A percentile compares a stretch with the other conserved stretches of the same genome.
phyloP scores from a whole-genome alignment of 805 yeast genomes.

The Wickerhamomyces queroliae region DNA sequence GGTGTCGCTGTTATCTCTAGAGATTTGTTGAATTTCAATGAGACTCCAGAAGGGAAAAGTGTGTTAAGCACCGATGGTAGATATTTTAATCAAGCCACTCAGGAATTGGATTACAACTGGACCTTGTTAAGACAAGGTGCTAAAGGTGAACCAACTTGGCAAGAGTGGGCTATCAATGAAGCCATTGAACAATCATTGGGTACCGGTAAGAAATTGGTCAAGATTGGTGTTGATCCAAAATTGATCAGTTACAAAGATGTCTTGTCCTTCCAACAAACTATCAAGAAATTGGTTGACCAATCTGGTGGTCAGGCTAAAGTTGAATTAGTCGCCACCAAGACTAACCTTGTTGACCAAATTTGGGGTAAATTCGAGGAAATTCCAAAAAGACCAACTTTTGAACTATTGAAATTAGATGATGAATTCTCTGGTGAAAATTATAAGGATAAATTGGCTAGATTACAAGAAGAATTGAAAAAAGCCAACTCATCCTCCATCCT shows the following conservation, averaged over 20 bases:
- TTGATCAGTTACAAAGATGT: constrained; percentile 46
- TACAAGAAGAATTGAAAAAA: constrained; percentile 31
- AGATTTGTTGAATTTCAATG: constrained; percentile 34
- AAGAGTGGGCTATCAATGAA: constrained; percentile 62
- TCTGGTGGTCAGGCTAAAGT: constrained; percentile 29
- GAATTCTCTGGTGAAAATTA: constrained; percentile 63
- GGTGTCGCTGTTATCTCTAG: constrained; percentile 83
- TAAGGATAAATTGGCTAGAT: constrained; percentile 47
- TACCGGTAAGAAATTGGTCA: constrained; percentile 34
- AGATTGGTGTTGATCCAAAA: constrained; percentile 81
- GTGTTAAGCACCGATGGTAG: constrained; percentile 91
- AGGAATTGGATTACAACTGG: constrained; percentile 81
- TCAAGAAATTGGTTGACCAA: constrained; percentile 21
- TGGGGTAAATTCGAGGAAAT: constrained; percentile 64
- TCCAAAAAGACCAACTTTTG: constrained; percentile 51
- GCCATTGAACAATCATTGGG: constrained; percentile 39
- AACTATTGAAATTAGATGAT: constrained; percentile 43
- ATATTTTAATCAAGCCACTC: constrained; percentile 85
- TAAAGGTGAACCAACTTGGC: constrained; percentile 72
- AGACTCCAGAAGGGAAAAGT: constrained; percentile 54
- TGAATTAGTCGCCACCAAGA: constrained; percentile 43
- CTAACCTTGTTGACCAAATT: constrained; percentile 67
- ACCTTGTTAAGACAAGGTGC: constrained; percentile 71
- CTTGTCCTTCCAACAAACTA: constrained; percentile 21
- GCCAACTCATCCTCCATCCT: constrained; percentile 41